Evolutionary conservation across 177 flowering plant genomes (phyloP), one percentile per base, ranked within the genome.

Genomic region (Vitis hybrid): DNA sequence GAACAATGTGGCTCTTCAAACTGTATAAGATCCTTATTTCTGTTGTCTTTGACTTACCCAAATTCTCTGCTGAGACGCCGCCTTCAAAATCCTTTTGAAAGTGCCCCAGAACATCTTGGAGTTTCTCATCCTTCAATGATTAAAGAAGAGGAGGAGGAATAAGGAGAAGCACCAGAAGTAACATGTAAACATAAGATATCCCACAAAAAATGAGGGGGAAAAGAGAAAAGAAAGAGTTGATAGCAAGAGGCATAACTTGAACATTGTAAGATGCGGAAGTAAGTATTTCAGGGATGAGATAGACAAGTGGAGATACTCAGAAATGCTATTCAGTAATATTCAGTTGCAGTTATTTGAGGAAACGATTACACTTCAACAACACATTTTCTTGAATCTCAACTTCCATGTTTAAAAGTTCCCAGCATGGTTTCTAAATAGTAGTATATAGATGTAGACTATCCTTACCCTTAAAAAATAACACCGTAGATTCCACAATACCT

Each of bases 61-160:
- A 79, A 81, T 84, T 87, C 75, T 93, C 97, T 4, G 88, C 92
- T 65, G 93, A 88, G 75, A 89, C 88, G 2, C 86, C 94, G 32
- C 91, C 93, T 84, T 91, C 98, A 75, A 95, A 95, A 79, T 91
- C 96, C 73, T 89, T 91, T 71, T 88, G 98, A 62, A 88, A 85
- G 76, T 95, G 94, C 30, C 99, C 99, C 74, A 93, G 78, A 51
- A 88, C 87, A 83, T 79, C 70, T 71, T 90, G 89, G 73, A 95
- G 74, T 77, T 86, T 95, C 64, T 82, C 90, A 79, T 90, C 99
- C 99, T 95, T 79, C 34, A 62, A 70, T 11, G 55, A 58, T 64
- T 66, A 48, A 72, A 65, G 72, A 48, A 2, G 49, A 64, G 62
- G 54, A 9, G 10, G 32, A 56, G 8, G 18, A 12, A 11, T 11